These are phyloP conservation scores for Coemansia guatemalensis DNA, from an alignment of 192 early-diverging fungal species.

Conservation along the genomic window DNA sequence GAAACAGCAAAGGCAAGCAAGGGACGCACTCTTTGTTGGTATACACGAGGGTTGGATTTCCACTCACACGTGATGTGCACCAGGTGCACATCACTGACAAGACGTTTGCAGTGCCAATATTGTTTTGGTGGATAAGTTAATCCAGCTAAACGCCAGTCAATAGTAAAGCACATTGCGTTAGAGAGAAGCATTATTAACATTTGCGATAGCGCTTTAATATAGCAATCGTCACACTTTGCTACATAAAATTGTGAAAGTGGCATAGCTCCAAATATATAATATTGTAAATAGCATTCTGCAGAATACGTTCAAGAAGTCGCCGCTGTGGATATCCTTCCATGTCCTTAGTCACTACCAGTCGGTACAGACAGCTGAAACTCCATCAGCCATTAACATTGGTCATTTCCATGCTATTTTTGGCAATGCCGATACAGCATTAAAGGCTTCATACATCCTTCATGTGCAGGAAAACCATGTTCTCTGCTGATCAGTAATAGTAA, in stretches of 20 bases:
- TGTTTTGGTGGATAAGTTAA: no score
- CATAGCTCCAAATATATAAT: background rate
- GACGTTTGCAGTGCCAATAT: background rate
- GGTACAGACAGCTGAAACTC: no score
- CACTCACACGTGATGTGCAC: conserved; percentile 17
- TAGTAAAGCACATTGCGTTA: no score
- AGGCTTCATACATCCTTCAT: background rate
- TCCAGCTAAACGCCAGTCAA: no score
- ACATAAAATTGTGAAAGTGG: background rate
- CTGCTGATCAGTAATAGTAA: background rate
- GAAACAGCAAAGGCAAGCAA: background rate
- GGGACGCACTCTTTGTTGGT: background rate
- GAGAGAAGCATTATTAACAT: no score
- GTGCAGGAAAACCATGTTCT: background rate
- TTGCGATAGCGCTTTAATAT: background rate
- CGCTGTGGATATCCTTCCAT: no score
- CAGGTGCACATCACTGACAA: background rate
- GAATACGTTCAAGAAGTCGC: no score
- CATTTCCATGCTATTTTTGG: no score
- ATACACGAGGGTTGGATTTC: background rate
- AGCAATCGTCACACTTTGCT: background rate
- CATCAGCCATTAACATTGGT: no score
- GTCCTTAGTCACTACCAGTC: no score
- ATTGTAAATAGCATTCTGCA: background rate
- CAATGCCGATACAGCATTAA: no score